Conservation (phyloP, 768 basidiomycete genomes). For the Lactifluus rugatus region DNA sequence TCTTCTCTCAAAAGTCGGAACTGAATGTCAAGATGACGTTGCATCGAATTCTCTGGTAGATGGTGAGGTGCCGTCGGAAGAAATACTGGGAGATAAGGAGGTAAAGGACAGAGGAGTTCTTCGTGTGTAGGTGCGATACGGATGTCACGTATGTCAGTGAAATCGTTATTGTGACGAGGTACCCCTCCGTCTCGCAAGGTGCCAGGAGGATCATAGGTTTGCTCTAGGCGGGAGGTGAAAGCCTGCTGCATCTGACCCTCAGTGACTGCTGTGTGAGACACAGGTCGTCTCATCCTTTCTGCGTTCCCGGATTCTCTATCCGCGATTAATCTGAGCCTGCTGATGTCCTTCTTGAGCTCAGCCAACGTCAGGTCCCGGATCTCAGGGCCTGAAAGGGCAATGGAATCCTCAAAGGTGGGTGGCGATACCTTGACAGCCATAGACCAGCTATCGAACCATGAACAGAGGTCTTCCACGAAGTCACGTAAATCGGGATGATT, state of each 20-base stretch:
- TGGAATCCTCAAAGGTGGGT: conserved; percentile 38
- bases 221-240: conserved; percentile 31
- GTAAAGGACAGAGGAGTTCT: conserved; percentile 42
- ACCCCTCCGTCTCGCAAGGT: conserved; percentile 34
- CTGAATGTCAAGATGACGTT: conserved; percentile 60
- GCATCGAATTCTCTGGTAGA: conserved; percentile 46
- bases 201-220: conserved; percentile 49
- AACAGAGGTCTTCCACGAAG: conserved; percentile 34
- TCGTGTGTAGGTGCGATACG: conserved; percentile 61
- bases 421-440: conserved; percentile 30
- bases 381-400: conserved; percentile 23
- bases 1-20: conserved; percentile 71
- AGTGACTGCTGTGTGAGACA: conserved; percentile 8
- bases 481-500: conserved; percentile 35
- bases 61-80: conserved; percentile 54
- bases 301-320: conserved; percentile 38
- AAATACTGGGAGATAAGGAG: conserved; percentile 55
- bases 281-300: conserved; percentile 16
- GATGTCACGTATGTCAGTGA: conserved; percentile 43
- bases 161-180: conserved; percentile 63
- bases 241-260: conserved; percentile 25
- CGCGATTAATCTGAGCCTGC: conserved; percentile 34
- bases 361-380: conserved; percentile 32
- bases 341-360: conserved; percentile 29
- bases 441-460: conserved; percentile 43